These are phyloP conservation scores for Saccharomyces paradoxus DNA, from an alignment of 805 yeast genomes.

Conservation along the genomic window DNA sequence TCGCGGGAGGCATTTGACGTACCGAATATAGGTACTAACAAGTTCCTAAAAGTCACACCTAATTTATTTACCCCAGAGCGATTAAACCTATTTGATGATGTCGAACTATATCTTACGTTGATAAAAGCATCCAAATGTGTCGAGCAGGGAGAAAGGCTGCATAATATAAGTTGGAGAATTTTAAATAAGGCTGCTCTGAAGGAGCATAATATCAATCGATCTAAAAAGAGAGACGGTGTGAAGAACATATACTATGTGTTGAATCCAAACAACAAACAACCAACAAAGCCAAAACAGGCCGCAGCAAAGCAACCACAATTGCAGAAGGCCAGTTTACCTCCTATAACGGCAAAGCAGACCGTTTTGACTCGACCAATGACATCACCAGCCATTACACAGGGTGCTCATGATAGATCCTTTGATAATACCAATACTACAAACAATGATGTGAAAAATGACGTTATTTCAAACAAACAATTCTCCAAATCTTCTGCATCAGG, in stretches of 20 bases:
- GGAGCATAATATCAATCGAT: slow-evolving; percentile 20
- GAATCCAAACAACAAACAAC: slow-evolving; percentile 10
- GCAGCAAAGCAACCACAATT: background rate
- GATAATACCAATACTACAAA: background rate
- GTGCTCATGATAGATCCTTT: background rate
- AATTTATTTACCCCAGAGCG: slow-evolving; percentile 27
- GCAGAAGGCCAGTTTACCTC: background rate
- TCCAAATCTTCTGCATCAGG: background rate
- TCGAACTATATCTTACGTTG: slow-evolving; percentile 25
- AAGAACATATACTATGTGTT: slow-evolving; percentile 26
- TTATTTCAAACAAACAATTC: background rate
- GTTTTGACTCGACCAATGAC: background rate
- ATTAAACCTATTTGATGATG: slow-evolving; percentile 24
- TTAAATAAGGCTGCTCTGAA: slow-evolving; percentile 25
- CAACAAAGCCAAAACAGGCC: background rate
- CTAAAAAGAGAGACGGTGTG: slow-evolving; percentile 31
- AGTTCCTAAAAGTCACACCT: slow-evolving; percentile 26
- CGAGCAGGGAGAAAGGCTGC: slow-evolving; percentile 29
- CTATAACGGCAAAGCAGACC: background rate
- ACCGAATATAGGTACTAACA: slow-evolving; percentile 4
- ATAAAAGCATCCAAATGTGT: slow-evolving; percentile 17
- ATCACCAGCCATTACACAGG: background rate
- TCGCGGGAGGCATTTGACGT: background rate
- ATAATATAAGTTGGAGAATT: slow-evolving; percentile 30
- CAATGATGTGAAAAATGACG: background rate